Percentiles rank a stretch among this genome's conserved stretches.
These are phyloP conservation scores for Cyphellophora europaea DNA, from an alignment of 2,329 filamentous ascomycete species.

Conservation along the genomic window DNA sequence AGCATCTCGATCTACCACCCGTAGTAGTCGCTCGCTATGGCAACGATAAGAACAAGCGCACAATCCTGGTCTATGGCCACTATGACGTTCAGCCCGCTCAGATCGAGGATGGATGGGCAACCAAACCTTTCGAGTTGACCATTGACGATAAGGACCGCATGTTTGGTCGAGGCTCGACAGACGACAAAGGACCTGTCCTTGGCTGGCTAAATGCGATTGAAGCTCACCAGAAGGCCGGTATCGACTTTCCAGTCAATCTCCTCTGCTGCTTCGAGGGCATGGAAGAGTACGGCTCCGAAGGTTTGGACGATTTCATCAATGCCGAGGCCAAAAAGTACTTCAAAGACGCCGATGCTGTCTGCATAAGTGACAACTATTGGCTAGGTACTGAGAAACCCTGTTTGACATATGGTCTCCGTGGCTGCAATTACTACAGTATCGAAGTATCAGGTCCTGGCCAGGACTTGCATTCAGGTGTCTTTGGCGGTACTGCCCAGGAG, in stretches of 20 bases:
- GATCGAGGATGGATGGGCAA: constrained; percentile 89
- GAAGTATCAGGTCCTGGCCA: constrained; percentile 84
- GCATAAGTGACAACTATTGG: constrained; percentile 99
- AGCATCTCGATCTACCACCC: constrained; percentile 82
- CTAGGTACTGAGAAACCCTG: constrained; percentile 97
- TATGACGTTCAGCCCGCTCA: constrained; percentile 97
- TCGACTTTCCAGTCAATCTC: constrained; percentile 94
- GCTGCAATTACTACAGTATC: constrained; percentile 95
- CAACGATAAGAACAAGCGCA: constrained; percentile 83
- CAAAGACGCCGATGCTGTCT: constrained; percentile 89
- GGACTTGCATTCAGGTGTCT: constrained; percentile 93
- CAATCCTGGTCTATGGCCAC: constrained; percentile 93
- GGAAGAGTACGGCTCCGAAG: constrained; percentile 98
- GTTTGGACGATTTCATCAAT: constrained; percentile 87
- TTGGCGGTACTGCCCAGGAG: constrained; percentile 91
- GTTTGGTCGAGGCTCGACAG: constrained; percentile 90
- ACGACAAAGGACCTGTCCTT: constrained; percentile 95
- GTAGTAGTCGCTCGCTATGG: constrained; percentile 90
- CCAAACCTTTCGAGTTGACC: constrained; percentile 81
- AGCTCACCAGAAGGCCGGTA: constrained; percentile 86
- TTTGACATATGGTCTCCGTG: constrained; percentile 90
- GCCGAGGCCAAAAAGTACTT: constrained; percentile 90
- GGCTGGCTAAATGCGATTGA: constrained; percentile 98
- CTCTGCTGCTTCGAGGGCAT: constrained; percentile 99
- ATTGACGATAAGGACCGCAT: constrained; percentile 88